Evolutionary conservation across 1,284 basidiomycete species (phyloP).

Genomic region (Polyporus tsugae): DNA sequence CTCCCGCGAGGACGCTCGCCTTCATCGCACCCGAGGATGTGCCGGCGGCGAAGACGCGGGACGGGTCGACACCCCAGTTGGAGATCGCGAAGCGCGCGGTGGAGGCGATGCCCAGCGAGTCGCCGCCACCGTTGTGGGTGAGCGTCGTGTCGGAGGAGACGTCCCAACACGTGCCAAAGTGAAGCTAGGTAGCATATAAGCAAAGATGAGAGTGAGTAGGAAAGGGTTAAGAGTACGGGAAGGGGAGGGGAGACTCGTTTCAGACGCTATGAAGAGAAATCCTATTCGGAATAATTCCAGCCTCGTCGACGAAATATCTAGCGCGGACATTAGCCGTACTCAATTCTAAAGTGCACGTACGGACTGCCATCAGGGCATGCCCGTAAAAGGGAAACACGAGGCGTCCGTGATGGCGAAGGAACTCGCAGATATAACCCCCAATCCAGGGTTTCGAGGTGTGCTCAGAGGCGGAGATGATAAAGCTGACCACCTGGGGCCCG

Average conservation of each 20-base stretch:
- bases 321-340: too few species aligned
- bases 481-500: too few species aligned
- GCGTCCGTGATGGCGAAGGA: too few species aligned
- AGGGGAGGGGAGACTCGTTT: neutral
- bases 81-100: slow-evolving; percentile 57
- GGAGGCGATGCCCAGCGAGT: slow-evolving; percentile 60
- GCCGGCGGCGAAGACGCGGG: slow-evolving; percentile 57
- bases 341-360: too few species aligned
- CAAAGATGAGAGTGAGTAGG: neutral
- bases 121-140: slow-evolving; percentile 62
- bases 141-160: slow-evolving; percentile 58
- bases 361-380: too few species aligned
- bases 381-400: too few species aligned
- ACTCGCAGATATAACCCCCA: too few species aligned
- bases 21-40: slow-evolving; percentile 68
- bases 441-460: too few species aligned
- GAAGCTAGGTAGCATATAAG: slow-evolving; percentile 42
- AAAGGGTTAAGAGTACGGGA: neutral
- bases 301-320: neutral
- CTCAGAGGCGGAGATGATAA: too few species aligned
- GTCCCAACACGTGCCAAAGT: slow-evolving; percentile 62
- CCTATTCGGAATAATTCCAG: too few species aligned
- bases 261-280: neutral
- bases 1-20: slow-evolving; percentile 62
- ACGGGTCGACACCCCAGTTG: slow-evolving; percentile 55